Base-by-base conservation (phyloP, 441 rosid species). In the Macaranga tanarius region DNA sequence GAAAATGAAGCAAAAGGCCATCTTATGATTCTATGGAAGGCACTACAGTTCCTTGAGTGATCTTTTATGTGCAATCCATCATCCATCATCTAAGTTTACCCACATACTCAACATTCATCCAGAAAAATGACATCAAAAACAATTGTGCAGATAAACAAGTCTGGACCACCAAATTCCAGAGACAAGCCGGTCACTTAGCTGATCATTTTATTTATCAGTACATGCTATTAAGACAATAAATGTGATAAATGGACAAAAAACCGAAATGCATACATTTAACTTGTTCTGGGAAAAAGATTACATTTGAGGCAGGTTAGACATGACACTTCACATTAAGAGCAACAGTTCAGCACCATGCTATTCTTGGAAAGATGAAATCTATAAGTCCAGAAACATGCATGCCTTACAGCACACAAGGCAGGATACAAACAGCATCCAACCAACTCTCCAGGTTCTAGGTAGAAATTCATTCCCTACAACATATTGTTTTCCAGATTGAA, bases 271-370 rank as follows among this genome's bases (percentile, higher is more conserved):
- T 11, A 60, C 28, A 28, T 10, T 31, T 60, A 16, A 28, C 42
- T 31, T 60, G 42, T 16, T 20, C 19, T 28, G 17, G 10, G 20
- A 45, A 22, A 22, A 22, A 22, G 4, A 15, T 3, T 17, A 7
- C 16, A 34, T 45, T 31, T 17, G 34, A 67, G 11, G 71, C 71
- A 54, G 31, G 71, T n/a, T 31, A 13, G 60, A n/a, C 71, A 31
- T n/a, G 7, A 34, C 23, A 15, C 10, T 25, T 9, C 57, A 48
- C 20, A 16, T 11, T 3, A 10, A 13, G 8, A 51, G 11, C 71
- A 67, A 66, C n/a, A 28, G 45, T 48, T 44, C 23, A 48, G 44
- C 16, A 48, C 58, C 22, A 26, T 26, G 10, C 70, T 28, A 8
- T 48, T 48, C 44, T 4, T 26, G 58, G 7, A 2, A 19, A 17